Conservation (phyloP, 768 basidiomycete genomes). For the Tylopilus felleus region DNA sequence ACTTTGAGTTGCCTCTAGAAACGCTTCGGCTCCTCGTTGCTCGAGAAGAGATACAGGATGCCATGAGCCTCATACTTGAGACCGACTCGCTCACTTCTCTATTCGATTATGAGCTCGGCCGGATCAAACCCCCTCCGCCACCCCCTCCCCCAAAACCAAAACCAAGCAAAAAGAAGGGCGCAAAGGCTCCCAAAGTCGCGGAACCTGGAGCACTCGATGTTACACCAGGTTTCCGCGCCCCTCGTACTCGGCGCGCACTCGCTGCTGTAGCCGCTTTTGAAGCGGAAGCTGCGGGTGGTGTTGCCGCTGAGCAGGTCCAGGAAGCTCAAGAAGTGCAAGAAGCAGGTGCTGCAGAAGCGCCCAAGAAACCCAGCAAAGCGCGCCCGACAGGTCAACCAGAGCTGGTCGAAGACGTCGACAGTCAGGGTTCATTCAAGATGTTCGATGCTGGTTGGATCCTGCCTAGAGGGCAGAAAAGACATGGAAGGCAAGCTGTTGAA, state of each 20-base stretch:
- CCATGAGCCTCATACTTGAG: slow-evolving; percentile 52
- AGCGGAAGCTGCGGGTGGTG: slow-evolving; percentile 31
- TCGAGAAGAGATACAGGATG: slow-evolving; percentile 48
- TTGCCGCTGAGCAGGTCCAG: slow-evolving; percentile 9
- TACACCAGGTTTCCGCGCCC: slow-evolving; percentile 46
- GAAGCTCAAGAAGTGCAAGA: slow-evolving; percentile 3
- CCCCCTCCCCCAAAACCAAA: slow-evolving; percentile 46
- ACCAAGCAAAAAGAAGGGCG: slow-evolving; percentile 39
- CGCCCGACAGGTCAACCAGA: slow-evolving; percentile 32
- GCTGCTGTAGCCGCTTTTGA: slow-evolving; percentile 46
- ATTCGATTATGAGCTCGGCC: slow-evolving; percentile 64
- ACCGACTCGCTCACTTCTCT: slow-evolving; percentile 62
- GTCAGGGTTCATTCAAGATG: slow-evolving; percentile 67
- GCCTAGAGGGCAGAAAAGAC: slow-evolving; percentile 67
- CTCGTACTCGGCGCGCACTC: slow-evolving; percentile 44
- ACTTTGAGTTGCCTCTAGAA: slow-evolving; percentile 69
- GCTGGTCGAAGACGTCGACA: slow-evolving; percentile 68
- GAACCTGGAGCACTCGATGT: slow-evolving; percentile 34
- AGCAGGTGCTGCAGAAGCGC: slow-evolving; percentile 8
- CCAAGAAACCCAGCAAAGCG: slow-evolving; percentile 28
- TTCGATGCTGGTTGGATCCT: slow-evolving; percentile 91
- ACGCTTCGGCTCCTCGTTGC: slow-evolving; percentile 56
- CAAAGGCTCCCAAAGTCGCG: slow-evolving; percentile 17
- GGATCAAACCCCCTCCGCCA: slow-evolving; percentile 58
- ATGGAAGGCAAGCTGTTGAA: slow-evolving; percentile 50